Percentiles rank a stretch among this genome's conserved stretches.
Conservation (phyloP, 495 filamentous ascomycete genomes). For the Aspergillus haitiensis region DNA sequence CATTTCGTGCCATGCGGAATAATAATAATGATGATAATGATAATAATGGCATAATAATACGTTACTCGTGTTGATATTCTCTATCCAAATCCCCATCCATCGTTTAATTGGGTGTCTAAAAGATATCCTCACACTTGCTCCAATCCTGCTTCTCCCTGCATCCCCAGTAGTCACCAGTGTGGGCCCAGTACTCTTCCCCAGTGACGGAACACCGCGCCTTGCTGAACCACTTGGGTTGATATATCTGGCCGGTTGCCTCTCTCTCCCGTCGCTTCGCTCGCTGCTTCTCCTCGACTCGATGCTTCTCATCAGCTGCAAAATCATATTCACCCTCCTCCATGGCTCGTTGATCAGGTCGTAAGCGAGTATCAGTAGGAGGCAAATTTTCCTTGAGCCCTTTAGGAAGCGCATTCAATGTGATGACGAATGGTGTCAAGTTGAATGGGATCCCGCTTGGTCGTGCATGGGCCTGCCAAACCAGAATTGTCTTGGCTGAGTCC, state of each 20-base stretch:
- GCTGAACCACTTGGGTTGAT: slow-evolving; percentile 81
- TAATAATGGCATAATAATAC: slow-evolving; percentile 1
- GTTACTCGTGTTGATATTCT: not conserved
- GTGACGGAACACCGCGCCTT: slow-evolving; percentile 71
- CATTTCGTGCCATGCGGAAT: not conserved
- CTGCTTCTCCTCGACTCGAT: slow-evolving; percentile 92
- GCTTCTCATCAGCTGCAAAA: slow-evolving; percentile 89
- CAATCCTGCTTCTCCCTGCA: slow-evolving; percentile 53
- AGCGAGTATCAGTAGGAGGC: slow-evolving; percentile 87
- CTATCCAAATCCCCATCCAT: not conserved
- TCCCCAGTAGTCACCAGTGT: slow-evolving; percentile 85
- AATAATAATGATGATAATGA: not conserved
- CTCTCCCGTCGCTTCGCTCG: slow-evolving; percentile 69
- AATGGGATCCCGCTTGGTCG: slow-evolving; percentile 87
- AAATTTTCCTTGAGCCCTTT: slow-evolving; percentile 69
- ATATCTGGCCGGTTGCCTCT: slow-evolving; percentile 76
- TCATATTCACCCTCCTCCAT: slow-evolving; percentile 99
- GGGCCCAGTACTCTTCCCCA: slow-evolving; percentile 88
- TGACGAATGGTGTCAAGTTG: slow-evolving; percentile 93
- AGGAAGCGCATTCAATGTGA: slow-evolving; percentile 87
- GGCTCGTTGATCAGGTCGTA: slow-evolving; percentile 92
- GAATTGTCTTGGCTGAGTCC: slow-evolving; percentile 66
- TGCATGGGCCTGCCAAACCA: slow-evolving; percentile 86
- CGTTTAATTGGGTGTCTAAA: slow-evolving; percentile 35
- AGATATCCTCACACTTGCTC: slow-evolving; percentile 65